A percentile compares a stretch with the other conserved stretches of the same genome.
phyloP scores from a whole-genome alignment of 176 grass and related monocot species.

The Coix lacrymajobi region DNA sequence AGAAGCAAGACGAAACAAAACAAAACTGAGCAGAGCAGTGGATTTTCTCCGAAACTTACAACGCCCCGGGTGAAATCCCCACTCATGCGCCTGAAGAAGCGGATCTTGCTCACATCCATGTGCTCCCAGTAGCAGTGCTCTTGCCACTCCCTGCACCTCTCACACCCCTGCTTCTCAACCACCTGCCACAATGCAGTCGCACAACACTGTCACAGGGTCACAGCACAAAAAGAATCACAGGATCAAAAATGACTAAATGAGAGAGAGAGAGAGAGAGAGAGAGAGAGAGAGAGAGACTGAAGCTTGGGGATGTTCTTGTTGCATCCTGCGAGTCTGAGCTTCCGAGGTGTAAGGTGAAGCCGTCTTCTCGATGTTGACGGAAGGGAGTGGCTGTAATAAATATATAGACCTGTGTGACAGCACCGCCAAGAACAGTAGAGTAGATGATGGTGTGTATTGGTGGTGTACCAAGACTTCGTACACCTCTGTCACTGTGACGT shows the following conservation, averaged over 20 bases:
- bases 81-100: constrained; percentile 25
- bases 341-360: constrained; percentile 25
- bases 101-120: constrained; percentile 24
- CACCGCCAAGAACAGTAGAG: not conserved
- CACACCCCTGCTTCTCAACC: not conserved
- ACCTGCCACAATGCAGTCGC: not conserved
- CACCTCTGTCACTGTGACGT: not conserved
- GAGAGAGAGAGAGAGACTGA: not conserved
- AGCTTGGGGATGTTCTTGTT: not conserved
- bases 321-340: constrained; percentile 9
- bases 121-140: constrained; percentile 50
- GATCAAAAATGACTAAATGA: too few relatives aligned
- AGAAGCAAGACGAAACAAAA: too few relatives aligned
- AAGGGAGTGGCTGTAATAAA: not conserved
- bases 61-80: constrained; percentile 3
- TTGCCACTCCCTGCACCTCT: constrained; percentile 28
- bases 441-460: too few relatives aligned
- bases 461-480: not conserved
- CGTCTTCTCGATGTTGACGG: not conserved
- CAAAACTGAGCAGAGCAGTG: too few relatives aligned
- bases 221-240: too few relatives aligned
- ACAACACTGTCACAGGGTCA: not conserved
- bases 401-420: not conserved
- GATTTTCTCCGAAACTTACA: too few relatives aligned
- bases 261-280: not conserved